phyloP scores from a whole-genome alignment of 306 rosid genomes.

The Citrullus mucosospermus region DNA sequence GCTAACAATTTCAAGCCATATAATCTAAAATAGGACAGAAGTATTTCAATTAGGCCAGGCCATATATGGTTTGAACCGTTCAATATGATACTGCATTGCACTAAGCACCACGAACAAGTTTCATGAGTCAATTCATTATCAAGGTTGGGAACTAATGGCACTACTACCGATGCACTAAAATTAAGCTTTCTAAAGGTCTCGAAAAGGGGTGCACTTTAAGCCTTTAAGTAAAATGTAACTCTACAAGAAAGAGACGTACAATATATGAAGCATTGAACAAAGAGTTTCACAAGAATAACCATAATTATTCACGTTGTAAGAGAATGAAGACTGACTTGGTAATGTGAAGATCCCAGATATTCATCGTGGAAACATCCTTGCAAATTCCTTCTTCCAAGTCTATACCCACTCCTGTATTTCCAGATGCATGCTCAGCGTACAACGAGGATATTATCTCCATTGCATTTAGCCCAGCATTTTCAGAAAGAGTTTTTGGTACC shows the following conservation, averaged over 20 bases:
- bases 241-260: neutral
- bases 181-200: neutral
- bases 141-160: neutral
- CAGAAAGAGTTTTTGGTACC: slow-evolving; percentile 84
- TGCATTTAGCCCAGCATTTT: slow-evolving; percentile 90
- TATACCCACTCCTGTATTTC: slow-evolving; percentile 81
- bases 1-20: neutral
- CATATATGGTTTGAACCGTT: neutral
- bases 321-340: slow-evolving; percentile 55
- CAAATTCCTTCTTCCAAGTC: slow-evolving; percentile 71
- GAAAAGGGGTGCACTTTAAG: neutral
- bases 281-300: neutral
- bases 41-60: neutral
- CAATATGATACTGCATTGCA: neutral
- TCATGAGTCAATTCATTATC: neutral
- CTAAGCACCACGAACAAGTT: neutral
- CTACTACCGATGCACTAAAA: neutral
- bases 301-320: neutral
- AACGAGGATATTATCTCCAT: slow-evolving; percentile 95
- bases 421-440: slow-evolving; percentile 94
- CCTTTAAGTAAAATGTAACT: neutral
- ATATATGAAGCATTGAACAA: neutral
- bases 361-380: slow-evolving; percentile 50
- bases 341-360: slow-evolving; percentile 78
- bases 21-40: neutral